A percentile compares a stretch with the other conserved stretches of the same genome.
Evolutionary conservation across 208 protist genomes (phyloP).

Genomic region (Strigomonas oncopelti): DNA sequence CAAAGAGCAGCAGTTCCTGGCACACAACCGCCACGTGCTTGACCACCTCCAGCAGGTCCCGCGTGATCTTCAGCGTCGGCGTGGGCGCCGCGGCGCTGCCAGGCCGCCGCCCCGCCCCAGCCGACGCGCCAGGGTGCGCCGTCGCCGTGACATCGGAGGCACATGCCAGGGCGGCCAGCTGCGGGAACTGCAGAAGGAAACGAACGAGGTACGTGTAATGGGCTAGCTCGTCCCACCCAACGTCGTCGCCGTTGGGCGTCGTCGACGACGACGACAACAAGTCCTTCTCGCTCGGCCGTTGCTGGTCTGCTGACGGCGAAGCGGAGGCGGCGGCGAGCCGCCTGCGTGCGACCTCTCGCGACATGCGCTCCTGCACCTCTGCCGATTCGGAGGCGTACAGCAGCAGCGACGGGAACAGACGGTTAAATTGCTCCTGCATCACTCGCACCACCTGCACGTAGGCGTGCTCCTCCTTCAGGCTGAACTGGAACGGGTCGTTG

Average conservation of each 20-base stretch:
- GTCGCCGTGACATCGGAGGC: conserved; percentile 21
- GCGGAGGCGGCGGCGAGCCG: neutral
- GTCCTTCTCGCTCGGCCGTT: neutral
- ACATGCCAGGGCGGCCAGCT: conserved; percentile 69
- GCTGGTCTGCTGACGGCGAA: conserved; percentile 3
- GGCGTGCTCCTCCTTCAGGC: conserved; percentile 55
- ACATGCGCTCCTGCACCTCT: conserved; percentile 50
- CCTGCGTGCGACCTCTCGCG: conserved; percentile 14
- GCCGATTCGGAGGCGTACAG: conserved; percentile 73
- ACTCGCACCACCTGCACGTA: conserved; percentile 52
- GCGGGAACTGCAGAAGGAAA: conserved; percentile 79
- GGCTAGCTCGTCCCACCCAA: neutral
- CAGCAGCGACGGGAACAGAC: conserved; percentile 43
- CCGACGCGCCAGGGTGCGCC: neutral
- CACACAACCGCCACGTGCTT: conserved; percentile 58
- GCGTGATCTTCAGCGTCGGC: conserved; percentile 36
- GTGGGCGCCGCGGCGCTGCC: conserved; percentile 8
- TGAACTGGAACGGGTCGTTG: conserved; percentile 60
- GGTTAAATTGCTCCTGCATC: conserved; percentile 50
- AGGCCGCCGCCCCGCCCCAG: neutral
- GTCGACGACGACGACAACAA: neutral
- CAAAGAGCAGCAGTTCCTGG: conserved; percentile 66
- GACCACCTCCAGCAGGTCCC: conserved; percentile 46
- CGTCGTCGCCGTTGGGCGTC: neutral
- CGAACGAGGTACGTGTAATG: conserved; percentile 80